Conservation (phyloP, 2,329 filamentous ascomycete species). For the Chalaropsis thielavioides region DNA sequence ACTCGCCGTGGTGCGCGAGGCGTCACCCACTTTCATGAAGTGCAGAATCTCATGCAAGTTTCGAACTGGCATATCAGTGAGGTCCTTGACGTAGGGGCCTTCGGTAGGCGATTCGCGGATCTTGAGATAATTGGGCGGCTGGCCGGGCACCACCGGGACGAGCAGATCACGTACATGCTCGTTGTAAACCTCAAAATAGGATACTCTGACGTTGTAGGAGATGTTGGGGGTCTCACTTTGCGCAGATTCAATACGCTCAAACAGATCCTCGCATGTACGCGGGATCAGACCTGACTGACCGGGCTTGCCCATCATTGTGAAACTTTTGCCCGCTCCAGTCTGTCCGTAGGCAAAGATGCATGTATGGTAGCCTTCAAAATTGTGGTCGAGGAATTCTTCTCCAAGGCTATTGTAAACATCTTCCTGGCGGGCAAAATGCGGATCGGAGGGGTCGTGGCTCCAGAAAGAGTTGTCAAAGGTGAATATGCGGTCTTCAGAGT, state of each 20-base stretch:
- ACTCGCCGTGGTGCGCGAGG: slow-evolving; percentile 73
- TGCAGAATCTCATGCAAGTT: slow-evolving; percentile 76
- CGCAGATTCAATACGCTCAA: slow-evolving; percentile 72
- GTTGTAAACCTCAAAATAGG: slow-evolving; percentile 99
- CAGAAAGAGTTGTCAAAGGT: slow-evolving; percentile 98
- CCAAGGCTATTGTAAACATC: slow-evolving; percentile 89
- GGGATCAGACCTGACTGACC: slow-evolving; percentile 86
- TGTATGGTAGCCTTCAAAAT: slow-evolving; percentile 97
- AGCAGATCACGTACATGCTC: slow-evolving; percentile 94
- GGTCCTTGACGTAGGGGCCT: slow-evolving; percentile 89
- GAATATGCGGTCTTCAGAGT: slow-evolving; percentile 77
- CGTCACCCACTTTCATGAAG: slow-evolving; percentile 80
- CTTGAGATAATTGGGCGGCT: slow-evolving; percentile 82
- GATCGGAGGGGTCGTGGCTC: slow-evolving; percentile 68
- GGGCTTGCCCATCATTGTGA: slow-evolving; percentile 88
- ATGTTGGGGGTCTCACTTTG: slow-evolving; percentile 74
- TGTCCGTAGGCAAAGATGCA: slow-evolving; percentile 99
- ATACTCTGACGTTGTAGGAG: slow-evolving; percentile 92
- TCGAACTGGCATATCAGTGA: slow-evolving; percentile 84
- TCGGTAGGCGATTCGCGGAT: slow-evolving; percentile 91
- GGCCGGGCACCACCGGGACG: slow-evolving; percentile 53
- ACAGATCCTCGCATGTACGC: slow-evolving; percentile 87
- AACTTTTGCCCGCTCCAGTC: slow-evolving; percentile 94
- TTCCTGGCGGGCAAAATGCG: slow-evolving; percentile 81
- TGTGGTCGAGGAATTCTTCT: slow-evolving; percentile 95